These are phyloP conservation scores for Emergomyces orientalis DNA, from an alignment of 2,329 filamentous ascomycete species.

Conservation along the genomic window DNA sequence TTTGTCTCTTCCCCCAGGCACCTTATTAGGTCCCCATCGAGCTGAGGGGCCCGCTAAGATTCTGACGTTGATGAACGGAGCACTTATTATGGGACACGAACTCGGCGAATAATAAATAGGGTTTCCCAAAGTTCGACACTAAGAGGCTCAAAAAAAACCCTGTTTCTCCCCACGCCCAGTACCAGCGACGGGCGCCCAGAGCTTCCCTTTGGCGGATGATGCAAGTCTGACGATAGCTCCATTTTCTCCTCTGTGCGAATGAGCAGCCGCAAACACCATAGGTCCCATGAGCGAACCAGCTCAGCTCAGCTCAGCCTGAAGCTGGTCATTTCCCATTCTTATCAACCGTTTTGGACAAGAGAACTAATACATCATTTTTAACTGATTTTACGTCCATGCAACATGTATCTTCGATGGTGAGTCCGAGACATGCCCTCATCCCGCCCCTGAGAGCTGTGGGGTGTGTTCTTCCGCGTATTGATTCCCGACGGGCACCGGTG, in stretches of 20 bases:
- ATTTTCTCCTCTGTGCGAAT: background rate
- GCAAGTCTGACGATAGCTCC: slow-evolving; percentile 1
- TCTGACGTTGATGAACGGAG: too few relatives aligned
- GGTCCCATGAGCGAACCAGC: background rate
- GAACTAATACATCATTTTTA: background rate
- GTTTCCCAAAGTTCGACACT: background rate
- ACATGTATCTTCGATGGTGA: background rate
- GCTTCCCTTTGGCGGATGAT: background rate
- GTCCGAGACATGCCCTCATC: background rate
- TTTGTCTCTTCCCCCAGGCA: background rate
- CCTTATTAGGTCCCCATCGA: too few relatives aligned
- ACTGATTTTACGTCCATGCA: background rate
- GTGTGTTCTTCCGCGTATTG: background rate
- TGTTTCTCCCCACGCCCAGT: background rate
- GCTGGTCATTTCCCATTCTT: background rate
- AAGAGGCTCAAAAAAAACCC: background rate
- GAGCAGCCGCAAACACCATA: background rate
- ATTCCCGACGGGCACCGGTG: background rate
- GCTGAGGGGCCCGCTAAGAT: too few relatives aligned
- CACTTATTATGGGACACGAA: too few relatives aligned
- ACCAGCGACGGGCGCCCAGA: background rate
- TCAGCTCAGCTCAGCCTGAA: background rate
- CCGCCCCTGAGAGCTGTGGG: background rate
- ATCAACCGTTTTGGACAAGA: background rate
- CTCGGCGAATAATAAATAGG: too few relatives aligned